phyloP scores from a whole-genome alignment of 2,329 filamentous ascomycete species.

The Diplodia mutila region DNA sequence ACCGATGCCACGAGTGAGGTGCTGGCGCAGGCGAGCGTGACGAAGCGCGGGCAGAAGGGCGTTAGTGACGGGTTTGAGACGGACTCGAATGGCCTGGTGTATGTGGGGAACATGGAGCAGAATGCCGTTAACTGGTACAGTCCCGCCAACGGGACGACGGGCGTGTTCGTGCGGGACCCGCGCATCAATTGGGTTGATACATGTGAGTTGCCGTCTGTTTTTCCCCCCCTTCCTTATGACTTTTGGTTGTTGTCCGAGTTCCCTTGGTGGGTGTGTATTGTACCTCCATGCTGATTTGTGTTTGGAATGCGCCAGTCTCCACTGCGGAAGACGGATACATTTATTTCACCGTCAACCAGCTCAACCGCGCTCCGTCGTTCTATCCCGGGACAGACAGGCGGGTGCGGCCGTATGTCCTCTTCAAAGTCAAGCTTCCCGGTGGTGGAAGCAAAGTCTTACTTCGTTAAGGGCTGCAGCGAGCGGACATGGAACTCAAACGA shows the following conservation, averaged over 20 bases:
- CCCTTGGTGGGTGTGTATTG: not conserved
- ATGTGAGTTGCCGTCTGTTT: slow-evolving; percentile 32
- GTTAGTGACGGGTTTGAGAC: slow-evolving; percentile 58
- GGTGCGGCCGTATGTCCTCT: slow-evolving; percentile 49
- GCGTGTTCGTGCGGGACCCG: slow-evolving; percentile 51
- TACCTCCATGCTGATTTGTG: not conserved
- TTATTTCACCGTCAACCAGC: slow-evolving; percentile 59
- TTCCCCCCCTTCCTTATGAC: not conserved
- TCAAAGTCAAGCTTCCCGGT: slow-evolving; percentile 46
- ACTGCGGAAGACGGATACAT: slow-evolving; percentile 53
- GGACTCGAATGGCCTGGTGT: slow-evolving; percentile 55
- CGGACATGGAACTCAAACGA: too few relatives aligned
- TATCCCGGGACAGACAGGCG: slow-evolving; percentile 50
- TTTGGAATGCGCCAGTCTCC: slow-evolving; percentile 35
- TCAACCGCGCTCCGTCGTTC: slow-evolving; percentile 43
- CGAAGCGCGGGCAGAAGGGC: slow-evolving; percentile 52
- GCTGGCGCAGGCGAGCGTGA: slow-evolving; percentile 48
- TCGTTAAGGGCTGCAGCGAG: not conserved
- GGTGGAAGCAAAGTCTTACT: slow-evolving; percentile 47
- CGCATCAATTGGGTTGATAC: slow-evolving; percentile 58
- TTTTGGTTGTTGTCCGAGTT: too few relatives aligned
- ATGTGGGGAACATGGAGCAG: slow-evolving; percentile 55
- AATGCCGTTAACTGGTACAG: slow-evolving; percentile 53
- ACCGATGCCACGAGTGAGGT: slow-evolving; percentile 47
- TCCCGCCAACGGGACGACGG: slow-evolving; percentile 49